phyloP scores from a whole-genome alignment of 2,329 filamentous ascomycete genomes.

The Verticillium isaacii region DNA sequence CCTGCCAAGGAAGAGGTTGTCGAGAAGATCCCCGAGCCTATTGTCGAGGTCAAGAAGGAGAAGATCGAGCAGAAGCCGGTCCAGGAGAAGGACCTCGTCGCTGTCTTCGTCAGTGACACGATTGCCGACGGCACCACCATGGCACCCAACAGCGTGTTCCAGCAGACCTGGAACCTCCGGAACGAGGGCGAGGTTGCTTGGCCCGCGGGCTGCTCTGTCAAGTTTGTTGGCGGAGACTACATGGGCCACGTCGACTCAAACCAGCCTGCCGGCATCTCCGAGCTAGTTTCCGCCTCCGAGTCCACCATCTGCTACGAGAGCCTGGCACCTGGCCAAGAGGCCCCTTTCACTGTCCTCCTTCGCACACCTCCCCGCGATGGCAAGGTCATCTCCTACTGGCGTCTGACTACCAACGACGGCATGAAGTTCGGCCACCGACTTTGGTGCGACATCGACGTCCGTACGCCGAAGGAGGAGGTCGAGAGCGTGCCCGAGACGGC shows the following conservation, averaged over 20 bases:
- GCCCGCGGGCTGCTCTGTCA: slow-evolving; percentile 86
- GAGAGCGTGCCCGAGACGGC: slow-evolving; percentile 21
- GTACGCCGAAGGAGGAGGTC: slow-evolving; percentile 24
- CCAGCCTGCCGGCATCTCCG: slow-evolving; percentile 71
- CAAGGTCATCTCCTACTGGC: slow-evolving; percentile 92
- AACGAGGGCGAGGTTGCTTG: slow-evolving; percentile 77
- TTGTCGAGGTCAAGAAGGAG: slow-evolving; percentile 14
- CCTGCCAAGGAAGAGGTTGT: slow-evolving; percentile 6
- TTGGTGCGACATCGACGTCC: slow-evolving; percentile 87
- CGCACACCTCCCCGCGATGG: slow-evolving; percentile 74
- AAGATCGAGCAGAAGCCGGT: slow-evolving; percentile 17
- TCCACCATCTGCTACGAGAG: slow-evolving; percentile 70
- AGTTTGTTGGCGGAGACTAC: slow-evolving; percentile 89
- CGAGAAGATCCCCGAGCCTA: slow-evolving; percentile 19
- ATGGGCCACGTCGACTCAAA: slow-evolving; percentile 87
- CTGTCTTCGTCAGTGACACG: slow-evolving; percentile 72
- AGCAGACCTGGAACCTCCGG: slow-evolving; percentile 86
- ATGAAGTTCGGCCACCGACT: slow-evolving; percentile 85
- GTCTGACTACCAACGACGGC: slow-evolving; percentile 76
- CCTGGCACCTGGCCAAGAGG: slow-evolving; percentile 69
- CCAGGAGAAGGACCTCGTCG: slow-evolving; percentile 30
- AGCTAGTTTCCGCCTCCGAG: slow-evolving; percentile 74
- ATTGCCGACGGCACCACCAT: slow-evolving; percentile 74
- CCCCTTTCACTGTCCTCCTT: slow-evolving; percentile 78
- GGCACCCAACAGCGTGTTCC: slow-evolving; percentile 67